These are phyloP conservation scores for Cladophialophora bantiana DNA, from an alignment of 2,329 filamentous ascomycete species.

Conservation along the genomic window DNA sequence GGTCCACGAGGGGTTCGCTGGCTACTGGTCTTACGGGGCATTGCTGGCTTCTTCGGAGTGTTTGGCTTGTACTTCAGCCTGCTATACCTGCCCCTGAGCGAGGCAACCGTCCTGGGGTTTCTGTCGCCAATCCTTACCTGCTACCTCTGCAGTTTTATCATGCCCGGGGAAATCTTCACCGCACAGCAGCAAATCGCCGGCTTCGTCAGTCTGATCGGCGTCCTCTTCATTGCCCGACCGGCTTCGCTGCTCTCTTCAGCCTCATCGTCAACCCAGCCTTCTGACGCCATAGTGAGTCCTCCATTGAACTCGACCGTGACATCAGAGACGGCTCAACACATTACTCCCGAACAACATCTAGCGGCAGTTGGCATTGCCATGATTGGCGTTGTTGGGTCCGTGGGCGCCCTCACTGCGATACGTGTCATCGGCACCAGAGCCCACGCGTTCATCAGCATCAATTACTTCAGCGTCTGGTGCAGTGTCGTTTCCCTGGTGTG, in stretches of 20 bases:
- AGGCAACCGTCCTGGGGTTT: conserved; percentile 90
- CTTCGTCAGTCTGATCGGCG: conserved; percentile 76
- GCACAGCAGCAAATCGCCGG: conserved; percentile 77
- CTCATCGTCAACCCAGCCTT: conserved; percentile 41
- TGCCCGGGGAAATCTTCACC: conserved; percentile 76
- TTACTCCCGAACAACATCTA: conserved; percentile 70
- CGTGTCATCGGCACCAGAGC: conserved; percentile 80
- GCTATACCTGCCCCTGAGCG: conserved; percentile 81
- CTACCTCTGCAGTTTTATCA: conserved; percentile 77
- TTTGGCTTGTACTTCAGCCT: conserved; percentile 78
- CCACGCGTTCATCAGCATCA: conserved; percentile 83
- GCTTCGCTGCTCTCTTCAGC: conserved; percentile 59
- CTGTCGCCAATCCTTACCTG: conserved; percentile 79
- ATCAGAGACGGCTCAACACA: conserved; percentile 38
- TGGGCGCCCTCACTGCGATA: conserved; percentile 77
- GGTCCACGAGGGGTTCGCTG: conserved; percentile 71
- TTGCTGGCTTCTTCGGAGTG: conserved; percentile 78
- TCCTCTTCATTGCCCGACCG: conserved; percentile 82
- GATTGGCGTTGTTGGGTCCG: conserved; percentile 77
- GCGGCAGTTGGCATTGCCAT: conserved; percentile 74
- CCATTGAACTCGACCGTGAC: conserved; percentile 40
- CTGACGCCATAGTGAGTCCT: conserved; percentile 37
- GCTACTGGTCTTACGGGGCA: conserved; percentile 72
- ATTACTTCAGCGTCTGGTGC: conserved; percentile 78
- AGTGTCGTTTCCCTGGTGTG: conserved; percentile 70